phyloP scores from a whole-genome alignment of 805 yeast genomes.

The Metschnikowia colocasiae region DNA sequence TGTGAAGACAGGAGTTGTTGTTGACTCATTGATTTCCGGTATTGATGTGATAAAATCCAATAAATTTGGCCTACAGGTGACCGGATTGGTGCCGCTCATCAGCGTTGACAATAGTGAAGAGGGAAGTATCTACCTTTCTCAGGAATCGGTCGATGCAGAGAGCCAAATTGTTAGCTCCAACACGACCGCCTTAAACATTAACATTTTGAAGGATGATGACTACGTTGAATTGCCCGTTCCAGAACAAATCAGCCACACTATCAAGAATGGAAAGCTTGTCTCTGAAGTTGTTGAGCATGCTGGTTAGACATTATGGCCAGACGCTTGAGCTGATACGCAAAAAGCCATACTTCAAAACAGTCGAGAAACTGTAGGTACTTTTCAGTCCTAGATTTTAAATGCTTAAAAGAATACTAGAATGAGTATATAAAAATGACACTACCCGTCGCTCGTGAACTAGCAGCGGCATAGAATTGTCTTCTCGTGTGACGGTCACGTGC shows the following conservation, averaged over 20 bases:
- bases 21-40: slow-evolving; percentile 83
- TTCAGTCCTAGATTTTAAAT: not conserved
- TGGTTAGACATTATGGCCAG: slow-evolving; percentile 40
- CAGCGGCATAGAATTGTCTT: not conserved
- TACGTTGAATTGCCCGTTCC: slow-evolving; percentile 80
- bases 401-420: not conserved
- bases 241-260: slow-evolving; percentile 81
- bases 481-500: slow-evolving; percentile 16
- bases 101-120: slow-evolving; percentile 86
- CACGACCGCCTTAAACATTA: slow-evolving; percentile 80
- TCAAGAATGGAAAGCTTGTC: slow-evolving; percentile 57
- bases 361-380: not conserved
- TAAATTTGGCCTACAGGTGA: slow-evolving; percentile 80
- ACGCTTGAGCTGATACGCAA: not conserved
- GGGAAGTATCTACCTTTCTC: slow-evolving; percentile 74
- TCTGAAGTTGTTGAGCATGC: slow-evolving; percentile 80
- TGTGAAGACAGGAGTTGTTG: slow-evolving; percentile 66
- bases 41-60: slow-evolving; percentile 80
- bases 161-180: slow-evolving; percentile 73
- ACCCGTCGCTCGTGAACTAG: not conserved
- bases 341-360: not conserved
- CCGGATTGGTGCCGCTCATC: slow-evolving; percentile 78
- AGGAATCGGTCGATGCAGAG: slow-evolving; percentile 64
- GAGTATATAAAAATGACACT: not conserved
- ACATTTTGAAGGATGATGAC: slow-evolving; percentile 76